Percentiles rank a stretch among this genome's conserved stretches.
These are phyloP conservation scores for Hypoxylon trugodes DNA, from an alignment of 495 filamentous ascomycete genomes.

Conservation along the genomic window DNA sequence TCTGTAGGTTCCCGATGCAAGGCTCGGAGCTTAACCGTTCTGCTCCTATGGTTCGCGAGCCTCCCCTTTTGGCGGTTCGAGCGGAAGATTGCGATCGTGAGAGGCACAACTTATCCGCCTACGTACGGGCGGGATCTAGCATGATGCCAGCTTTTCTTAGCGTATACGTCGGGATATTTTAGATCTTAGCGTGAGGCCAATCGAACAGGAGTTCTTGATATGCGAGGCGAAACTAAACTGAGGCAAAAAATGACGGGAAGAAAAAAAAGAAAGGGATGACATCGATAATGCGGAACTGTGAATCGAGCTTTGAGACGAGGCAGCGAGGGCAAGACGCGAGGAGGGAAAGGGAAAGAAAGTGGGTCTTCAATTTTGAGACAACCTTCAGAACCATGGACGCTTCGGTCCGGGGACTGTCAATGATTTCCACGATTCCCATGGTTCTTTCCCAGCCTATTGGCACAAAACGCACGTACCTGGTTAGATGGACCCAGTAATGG, in stretches of 20 bases:
- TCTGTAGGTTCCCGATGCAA: conserved; percentile 28
- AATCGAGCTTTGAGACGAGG: background rate
- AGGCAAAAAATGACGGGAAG: background rate
- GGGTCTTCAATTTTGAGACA: conserved; percentile 15
- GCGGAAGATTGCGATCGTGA: conserved; percentile 15
- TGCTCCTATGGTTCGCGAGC: conserved; percentile 25
- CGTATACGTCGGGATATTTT: background rate
- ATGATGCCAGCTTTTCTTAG: conserved; percentile 1
- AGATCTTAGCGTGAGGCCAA: conserved; percentile 1
- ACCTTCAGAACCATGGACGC: conserved; percentile 8
- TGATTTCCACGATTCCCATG: background rate
- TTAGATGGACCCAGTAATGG: no score
- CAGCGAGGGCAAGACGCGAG: no score
- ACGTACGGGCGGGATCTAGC: conserved; percentile 19
- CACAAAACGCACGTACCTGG: no score
- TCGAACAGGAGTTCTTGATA: background rate
- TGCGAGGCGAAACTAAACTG: conserved; percentile 16
- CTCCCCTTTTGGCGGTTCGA: conserved; percentile 6
- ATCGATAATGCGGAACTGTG: conserved; percentile 8
- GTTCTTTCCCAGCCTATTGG: no score
- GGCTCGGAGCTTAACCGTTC: conserved; percentile 32
- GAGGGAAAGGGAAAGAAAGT: no score
- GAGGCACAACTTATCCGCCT: conserved; percentile 26
- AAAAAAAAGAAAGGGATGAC: conserved; percentile 13
- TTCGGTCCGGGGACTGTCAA: conserved; percentile 1